These are phyloP conservation scores for Podaxis pistillaris DNA, from an alignment of 768 basidiomycete genomes.

Conservation along the genomic window DNA sequence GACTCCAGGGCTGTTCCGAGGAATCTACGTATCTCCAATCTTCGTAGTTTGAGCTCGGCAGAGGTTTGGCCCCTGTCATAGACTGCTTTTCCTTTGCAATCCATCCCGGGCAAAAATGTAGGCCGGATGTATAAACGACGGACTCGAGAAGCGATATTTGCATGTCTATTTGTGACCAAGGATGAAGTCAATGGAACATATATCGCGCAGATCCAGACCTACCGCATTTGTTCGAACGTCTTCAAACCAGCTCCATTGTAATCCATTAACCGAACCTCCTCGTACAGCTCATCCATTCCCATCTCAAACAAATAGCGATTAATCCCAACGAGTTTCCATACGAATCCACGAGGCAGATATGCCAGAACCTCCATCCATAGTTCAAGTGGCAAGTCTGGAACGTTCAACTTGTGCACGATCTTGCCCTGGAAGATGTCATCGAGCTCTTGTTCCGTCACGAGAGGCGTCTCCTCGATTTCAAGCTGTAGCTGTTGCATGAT, in stretches of 20 bases:
- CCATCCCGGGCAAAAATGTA: constrained; percentile 24
- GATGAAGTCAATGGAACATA: neutral
- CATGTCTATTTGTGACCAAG: constrained; percentile 14
- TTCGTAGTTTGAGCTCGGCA: neutral
- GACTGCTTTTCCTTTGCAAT: constrained; percentile 11
- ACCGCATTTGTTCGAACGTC: constrained; percentile 25
- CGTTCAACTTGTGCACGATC: constrained; percentile 4
- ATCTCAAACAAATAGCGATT: constrained; percentile 29
- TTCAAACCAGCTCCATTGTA: constrained; percentile 21
- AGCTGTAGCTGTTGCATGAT: constrained; percentile 5
- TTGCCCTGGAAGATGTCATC: constrained; percentile 8
- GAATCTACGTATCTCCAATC: constrained; percentile 2
- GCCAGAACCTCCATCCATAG: constrained; percentile 27
- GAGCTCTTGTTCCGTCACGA: constrained; percentile 7
- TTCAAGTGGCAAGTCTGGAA: constrained; percentile 25
- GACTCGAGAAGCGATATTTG: constrained; percentile 22
- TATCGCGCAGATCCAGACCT: neutral
- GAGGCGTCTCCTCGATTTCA: neutral
- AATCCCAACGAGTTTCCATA: constrained; percentile 27
- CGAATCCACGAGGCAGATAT: constrained; percentile 21
- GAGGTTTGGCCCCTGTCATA: neutral
- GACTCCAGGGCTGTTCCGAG: constrained; percentile 16
- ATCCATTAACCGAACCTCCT: constrained; percentile 27
- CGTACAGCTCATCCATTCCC: constrained; percentile 28
- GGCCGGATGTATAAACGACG: constrained; percentile 26